Conservation (phyloP, 495 filamentous ascomycete genomes). For the Aspergillus sclerotioniger region DNA sequence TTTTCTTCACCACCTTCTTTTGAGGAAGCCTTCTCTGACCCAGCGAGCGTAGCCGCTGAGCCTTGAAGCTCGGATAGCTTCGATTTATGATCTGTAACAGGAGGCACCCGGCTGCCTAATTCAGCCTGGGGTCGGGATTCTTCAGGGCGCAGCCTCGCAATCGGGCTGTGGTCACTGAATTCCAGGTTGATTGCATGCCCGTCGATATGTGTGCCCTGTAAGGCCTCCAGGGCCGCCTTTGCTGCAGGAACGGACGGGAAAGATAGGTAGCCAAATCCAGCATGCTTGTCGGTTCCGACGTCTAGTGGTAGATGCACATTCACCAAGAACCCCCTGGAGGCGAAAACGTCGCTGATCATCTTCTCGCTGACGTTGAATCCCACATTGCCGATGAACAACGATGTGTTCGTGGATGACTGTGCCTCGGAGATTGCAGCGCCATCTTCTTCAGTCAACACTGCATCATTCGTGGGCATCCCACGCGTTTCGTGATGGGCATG, state of each 20-base stretch:
- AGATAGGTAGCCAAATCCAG: slow-evolving; percentile 90
- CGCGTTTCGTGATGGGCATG: neutral
- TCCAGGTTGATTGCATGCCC: slow-evolving; percentile 87
- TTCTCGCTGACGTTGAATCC: slow-evolving; percentile 77
- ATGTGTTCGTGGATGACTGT: slow-evolving; percentile 55
- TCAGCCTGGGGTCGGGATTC: slow-evolving; percentile 1
- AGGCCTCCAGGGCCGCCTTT: slow-evolving; percentile 66
- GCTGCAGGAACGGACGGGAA: slow-evolving; percentile 77
- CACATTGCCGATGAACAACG: slow-evolving; percentile 91
- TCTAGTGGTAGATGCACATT: slow-evolving; percentile 85
- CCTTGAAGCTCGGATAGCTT: slow-evolving; percentile 6
- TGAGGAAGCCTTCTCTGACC: neutral
- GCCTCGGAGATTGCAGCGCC: neutral
- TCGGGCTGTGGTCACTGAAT: slow-evolving; percentile 55
- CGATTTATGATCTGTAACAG: neutral
- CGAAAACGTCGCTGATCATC: slow-evolving; percentile 71
- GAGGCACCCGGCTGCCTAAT: neutral
- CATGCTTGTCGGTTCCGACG: slow-evolving; percentile 70
- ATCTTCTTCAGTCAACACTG: neutral
- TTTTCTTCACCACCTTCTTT: neutral
- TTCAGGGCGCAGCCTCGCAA: slow-evolving; percentile 17
- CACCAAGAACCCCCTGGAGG: slow-evolving; percentile 65
- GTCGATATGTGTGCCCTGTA: slow-evolving; percentile 73
- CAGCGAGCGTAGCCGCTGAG: neutral
- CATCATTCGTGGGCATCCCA: neutral